Base-by-base conservation (phyloP, 2,329 filamentous ascomycete genomes). In the Alternaria sp. region DNA sequence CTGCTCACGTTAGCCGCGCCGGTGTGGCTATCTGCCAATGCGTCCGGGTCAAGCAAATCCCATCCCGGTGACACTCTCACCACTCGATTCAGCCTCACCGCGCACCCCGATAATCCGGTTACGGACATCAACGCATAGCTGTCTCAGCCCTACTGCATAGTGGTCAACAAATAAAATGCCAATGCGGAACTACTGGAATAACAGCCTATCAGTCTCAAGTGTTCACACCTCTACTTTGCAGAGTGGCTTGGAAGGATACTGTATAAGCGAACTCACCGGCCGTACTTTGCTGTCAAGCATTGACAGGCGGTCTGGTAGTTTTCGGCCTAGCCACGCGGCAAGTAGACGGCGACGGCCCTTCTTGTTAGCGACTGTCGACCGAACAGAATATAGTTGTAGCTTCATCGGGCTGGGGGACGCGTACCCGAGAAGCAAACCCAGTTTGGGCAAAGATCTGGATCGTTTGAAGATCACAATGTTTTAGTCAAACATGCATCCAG, bases 311-410 rank as follows among this genome's bases (percentile, higher is more conserved):
- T 48, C 44, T 48, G 28, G 44, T 48, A 48, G 44, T 34, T 28
- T 48, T 18, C 18, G 8, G 18, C 20, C 44, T 48, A 48, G 44
- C 44, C 44, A 34, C 44, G 44, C 44, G 44, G 44, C 44, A 48
- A 14, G 44, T 22, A 12, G 28, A 48, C 11, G 44, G 30, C 46
- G 38, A 12, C 46, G 46, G 30, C 46, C 46, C 46, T 48, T 48
- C 30, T 48, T 36, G 30, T 34, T 24, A 24, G 18, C 16, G 46
- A 48, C 46, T 30, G 18, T 18, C 18, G 18, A 41, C 38, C 38
- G 18, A 2, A 22, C 46, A 18, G 46, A 30, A 48, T 9, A 30
- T 48, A 34, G 14, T 5, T 22, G 38, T 41, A 14, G 11, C 38
- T 24, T 16, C 30, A 34, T 48, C 46, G 46, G 32, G 46, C 20